phyloP scores from a whole-genome alignment of 768 basidiomycete species.

The Termitomyces heimii region DNA sequence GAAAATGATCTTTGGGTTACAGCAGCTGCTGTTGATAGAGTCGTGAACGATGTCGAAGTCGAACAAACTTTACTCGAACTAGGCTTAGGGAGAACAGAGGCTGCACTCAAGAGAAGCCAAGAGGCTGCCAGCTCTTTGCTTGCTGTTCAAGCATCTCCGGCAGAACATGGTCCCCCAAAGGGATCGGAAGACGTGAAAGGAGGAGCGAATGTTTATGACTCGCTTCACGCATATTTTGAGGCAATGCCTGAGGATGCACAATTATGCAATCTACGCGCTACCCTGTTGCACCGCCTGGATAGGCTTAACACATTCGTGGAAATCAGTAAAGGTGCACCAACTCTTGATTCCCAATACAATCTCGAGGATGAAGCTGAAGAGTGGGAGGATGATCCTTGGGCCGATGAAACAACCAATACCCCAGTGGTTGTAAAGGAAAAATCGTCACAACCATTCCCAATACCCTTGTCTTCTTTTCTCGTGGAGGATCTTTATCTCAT shows the following conservation, averaged over 20 bases:
- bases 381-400: slow-evolving; percentile 81
- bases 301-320: slow-evolving; percentile 68
- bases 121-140: slow-evolving; percentile 21
- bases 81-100: slow-evolving; percentile 55
- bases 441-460: slow-evolving; percentile 28
- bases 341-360: slow-evolving; percentile 27
- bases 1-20: slow-evolving; percentile 73
- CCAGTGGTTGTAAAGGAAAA: slow-evolving; percentile 21
- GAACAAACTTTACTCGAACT: slow-evolving; percentile 56
- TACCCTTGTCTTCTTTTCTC: slow-evolving; percentile 65
- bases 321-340: slow-evolving; percentile 38
- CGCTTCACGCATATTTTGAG: slow-evolving; percentile 50
- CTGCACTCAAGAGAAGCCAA: slow-evolving; percentile 41
- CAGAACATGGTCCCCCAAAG: background rate
- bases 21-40: slow-evolving; percentile 66
- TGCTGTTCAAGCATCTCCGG: background rate
- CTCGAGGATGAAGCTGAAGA: slow-evolving; percentile 52
- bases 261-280: slow-evolving; percentile 55
- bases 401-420: slow-evolving; percentile 30
- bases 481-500: slow-evolving; percentile 46
- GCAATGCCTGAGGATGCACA: slow-evolving; percentile 55
- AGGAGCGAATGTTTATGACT: slow-evolving; percentile 10
- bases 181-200: background rate
- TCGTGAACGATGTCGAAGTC: slow-evolving; percentile 48
- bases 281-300: slow-evolving; percentile 67